Evolutionary conservation across 2,329 filamentous ascomycete genomes (phyloP).

Genomic region (Aureobasidium sp.): DNA sequence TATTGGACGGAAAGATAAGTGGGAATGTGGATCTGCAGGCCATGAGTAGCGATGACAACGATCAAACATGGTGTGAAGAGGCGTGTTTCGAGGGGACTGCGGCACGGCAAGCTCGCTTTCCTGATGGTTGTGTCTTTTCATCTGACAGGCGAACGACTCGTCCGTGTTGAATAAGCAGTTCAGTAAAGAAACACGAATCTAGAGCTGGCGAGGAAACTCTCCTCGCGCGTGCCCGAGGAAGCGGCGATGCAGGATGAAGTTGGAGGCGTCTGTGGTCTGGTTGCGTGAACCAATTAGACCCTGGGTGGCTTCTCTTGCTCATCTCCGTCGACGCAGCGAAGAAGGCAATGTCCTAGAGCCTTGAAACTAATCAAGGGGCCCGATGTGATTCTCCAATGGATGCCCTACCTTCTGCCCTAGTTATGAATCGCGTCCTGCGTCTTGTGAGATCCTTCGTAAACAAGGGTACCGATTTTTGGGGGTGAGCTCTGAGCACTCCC

Average conservation of each 20-base stretch:
- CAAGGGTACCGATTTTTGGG: not conserved
- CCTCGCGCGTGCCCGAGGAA: not conserved
- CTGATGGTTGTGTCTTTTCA: not conserved
- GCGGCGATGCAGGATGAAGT: not conserved
- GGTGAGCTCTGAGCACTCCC: not conserved
- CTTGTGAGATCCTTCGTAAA: not conserved
- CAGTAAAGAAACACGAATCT: not conserved
- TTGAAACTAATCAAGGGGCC: not conserved
- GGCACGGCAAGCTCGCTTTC: not conserved
- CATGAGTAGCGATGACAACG: constrained; percentile 1
- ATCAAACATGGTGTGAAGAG: constrained; percentile 7
- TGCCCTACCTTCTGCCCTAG: not conserved
- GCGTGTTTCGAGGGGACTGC: not conserved
- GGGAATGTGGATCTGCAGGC: not conserved
- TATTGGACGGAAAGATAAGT: not conserved
- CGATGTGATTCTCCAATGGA: not conserved
- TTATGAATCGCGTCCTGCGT: not conserved
- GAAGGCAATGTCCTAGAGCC: not conserved
- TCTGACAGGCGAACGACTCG: not conserved
- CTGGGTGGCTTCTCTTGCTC: not conserved
- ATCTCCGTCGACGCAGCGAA: not conserved
- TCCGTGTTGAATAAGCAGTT: not conserved
- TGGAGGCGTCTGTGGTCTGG: not conserved
- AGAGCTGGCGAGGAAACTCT: not conserved
- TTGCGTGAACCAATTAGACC: not conserved